phyloP scores from a whole-genome alignment of 208 protist species.

The Trypanosoma lewisi region DNA sequence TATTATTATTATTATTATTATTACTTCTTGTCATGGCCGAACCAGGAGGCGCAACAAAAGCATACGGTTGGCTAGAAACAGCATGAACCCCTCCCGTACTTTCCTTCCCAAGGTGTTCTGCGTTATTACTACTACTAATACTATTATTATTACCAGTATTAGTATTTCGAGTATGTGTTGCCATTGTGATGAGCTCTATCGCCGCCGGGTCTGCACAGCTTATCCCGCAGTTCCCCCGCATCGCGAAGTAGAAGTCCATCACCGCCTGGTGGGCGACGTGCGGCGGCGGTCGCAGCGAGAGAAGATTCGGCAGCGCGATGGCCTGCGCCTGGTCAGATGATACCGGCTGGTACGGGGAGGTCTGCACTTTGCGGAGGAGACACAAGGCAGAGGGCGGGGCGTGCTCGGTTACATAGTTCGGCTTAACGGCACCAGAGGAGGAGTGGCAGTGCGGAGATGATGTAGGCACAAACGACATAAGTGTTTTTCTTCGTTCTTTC shows the following conservation, averaged over 20 bases:
- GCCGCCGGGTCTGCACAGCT: slow-evolving; percentile 26
- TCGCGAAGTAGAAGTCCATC: slow-evolving; percentile 72
- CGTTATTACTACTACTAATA: background rate
- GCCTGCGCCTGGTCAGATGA: slow-evolving; percentile 37
- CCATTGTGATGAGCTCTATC: slow-evolving; percentile 18
- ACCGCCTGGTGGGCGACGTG: slow-evolving; percentile 70
- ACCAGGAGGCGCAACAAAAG: no score
- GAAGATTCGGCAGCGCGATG: slow-evolving; percentile 53
- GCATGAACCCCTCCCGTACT: no score
- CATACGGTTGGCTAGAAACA: no score
- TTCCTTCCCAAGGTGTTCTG: background rate
- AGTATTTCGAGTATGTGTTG: background rate
- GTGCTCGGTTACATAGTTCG: slow-evolving; percentile 64
- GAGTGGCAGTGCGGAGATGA: background rate
- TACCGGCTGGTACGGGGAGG: slow-evolving; percentile 59
- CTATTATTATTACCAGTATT: background rate
- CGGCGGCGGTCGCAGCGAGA: slow-evolving; percentile 50
- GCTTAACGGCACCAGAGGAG: background rate
- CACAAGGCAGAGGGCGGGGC: slow-evolving; percentile 63
- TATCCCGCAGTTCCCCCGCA: slow-evolving; percentile 67
- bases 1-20: no score
- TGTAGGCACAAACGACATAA: no score
- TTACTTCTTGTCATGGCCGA: no score
- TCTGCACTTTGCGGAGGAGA: slow-evolving; percentile 52
- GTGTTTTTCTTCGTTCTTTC: no score